A percentile compares a stretch with the other conserved stretches of the same genome.
Conservation (phyloP, 257 asterid genomes). For the Echium plantagineum region DNA sequence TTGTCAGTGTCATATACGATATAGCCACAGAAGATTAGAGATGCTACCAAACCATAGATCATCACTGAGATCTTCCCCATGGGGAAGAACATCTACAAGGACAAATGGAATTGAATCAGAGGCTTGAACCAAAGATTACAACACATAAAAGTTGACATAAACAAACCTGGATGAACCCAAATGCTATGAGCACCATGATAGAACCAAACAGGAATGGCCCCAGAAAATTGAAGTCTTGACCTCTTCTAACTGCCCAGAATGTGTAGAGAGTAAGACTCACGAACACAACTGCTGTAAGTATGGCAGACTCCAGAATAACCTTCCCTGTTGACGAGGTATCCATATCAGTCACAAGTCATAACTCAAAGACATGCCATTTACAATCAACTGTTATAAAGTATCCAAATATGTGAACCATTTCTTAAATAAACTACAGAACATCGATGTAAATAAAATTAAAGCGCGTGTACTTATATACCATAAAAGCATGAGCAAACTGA, state of each 20-base stretch:
- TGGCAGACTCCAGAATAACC: slow-evolving; percentile 34
- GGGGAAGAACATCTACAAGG: slow-evolving; percentile 44
- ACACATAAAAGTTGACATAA: background rate
- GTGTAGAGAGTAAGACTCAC: slow-evolving; percentile 48
- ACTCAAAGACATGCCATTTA: too few relatives aligned
- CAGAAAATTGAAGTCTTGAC: slow-evolving; percentile 46
- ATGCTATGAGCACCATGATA: slow-evolving; percentile 20
- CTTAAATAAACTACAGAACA: too few relatives aligned
- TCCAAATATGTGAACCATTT: too few relatives aligned
- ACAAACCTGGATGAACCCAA: slow-evolving; percentile 42
- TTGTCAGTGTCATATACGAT: slow-evolving; percentile 38
- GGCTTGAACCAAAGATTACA: background rate
- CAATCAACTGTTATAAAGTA: too few relatives aligned
- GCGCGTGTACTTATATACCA: too few relatives aligned
- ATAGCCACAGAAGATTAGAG: slow-evolving; percentile 34
- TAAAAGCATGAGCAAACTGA: too few relatives aligned
- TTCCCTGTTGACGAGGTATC: slow-evolving; percentile 21
- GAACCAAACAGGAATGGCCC: slow-evolving; percentile 37
- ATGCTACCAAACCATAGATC: slow-evolving; percentile 28
- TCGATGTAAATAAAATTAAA: too few relatives aligned
- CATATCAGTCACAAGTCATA: background rate
- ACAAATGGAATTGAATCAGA: background rate
- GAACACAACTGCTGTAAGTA: slow-evolving; percentile 41
- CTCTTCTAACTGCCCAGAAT: slow-evolving; percentile 68
- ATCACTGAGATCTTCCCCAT: slow-evolving; percentile 28